Base-by-base conservation (phyloP, 768 basidiomycete genomes). In the Galerina sulciceps region DNA sequence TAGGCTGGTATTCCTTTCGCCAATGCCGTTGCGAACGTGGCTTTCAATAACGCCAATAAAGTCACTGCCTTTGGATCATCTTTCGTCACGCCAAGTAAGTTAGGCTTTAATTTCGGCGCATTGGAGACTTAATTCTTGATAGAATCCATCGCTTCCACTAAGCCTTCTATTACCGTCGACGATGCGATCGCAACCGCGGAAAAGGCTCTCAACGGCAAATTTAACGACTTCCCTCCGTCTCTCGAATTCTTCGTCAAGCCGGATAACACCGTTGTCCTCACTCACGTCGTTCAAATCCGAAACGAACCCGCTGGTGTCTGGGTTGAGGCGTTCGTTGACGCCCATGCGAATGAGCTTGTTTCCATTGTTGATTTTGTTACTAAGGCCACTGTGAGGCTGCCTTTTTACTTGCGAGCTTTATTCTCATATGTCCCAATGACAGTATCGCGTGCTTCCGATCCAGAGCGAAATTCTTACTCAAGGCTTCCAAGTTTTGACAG, bases 261-360 rank as follows among this genome's bases (percentile, higher is more conserved):
- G 1, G 79, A 81, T 61, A 75, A 74, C 36, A 71, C 71, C 6
- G 73, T 69, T 22, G 76, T 69, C 22, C 75, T 84, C 10, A 75
- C 79, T 6, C 79, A 82, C 62, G 72, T 73, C 38, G 63, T 77
- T 15, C 76, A 80, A 46, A 72, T 80, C 31, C 68, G 69, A 37
- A 75, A 77, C 55, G 67, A 73, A n/a, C 57, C 64, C 5, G 65
- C 70, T 14, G 71, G 81, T 38, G 76, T 79, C 10, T 87, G 83
- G 82, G 79, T 78, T 65, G 84, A 88, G 68, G 85, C 84, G 0
- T 85, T 85, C 58, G 79, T 88, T 45, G 85, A 87, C 61, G 85
- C 83, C 10, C 81, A 83, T 61, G 73, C 78, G n/a, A 81, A 81
- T n/a, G 79, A 83, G 36, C 67, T 87, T 38, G 69, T 84, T 18